A percentile compares a stretch with the other conserved stretches of the same genome.
These are phyloP conservation scores for Neostapfia colusana DNA, from an alignment of 176 grass and related monocot species.

Conservation along the genomic window DNA sequence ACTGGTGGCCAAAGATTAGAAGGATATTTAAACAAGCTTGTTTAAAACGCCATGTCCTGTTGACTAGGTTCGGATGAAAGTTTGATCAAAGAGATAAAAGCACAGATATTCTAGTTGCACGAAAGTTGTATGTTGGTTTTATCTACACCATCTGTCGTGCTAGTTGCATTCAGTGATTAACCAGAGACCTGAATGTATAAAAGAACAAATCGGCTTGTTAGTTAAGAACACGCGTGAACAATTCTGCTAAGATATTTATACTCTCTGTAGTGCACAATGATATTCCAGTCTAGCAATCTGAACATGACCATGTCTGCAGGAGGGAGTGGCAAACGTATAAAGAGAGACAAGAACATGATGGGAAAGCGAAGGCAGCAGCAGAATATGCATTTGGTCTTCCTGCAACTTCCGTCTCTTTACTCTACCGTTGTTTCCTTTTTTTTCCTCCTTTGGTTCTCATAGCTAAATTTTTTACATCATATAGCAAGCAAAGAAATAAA, in stretches of 20 bases:
- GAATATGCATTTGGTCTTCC: background rate
- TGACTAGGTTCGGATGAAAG: background rate
- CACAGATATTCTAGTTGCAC: background rate
- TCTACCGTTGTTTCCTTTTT: background rate
- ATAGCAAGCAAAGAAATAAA: background rate
- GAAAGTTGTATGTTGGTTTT: background rate
- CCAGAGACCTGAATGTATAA: background rate
- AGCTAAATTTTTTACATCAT: background rate
- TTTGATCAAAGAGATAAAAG: background rate
- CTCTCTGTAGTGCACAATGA: background rate
- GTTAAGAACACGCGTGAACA: background rate
- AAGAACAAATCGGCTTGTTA: background rate
- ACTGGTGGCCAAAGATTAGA: background rate
- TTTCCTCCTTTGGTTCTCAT: background rate
- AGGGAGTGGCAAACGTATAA: background rate
- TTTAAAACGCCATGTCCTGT: background rate
- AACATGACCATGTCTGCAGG: background rate
- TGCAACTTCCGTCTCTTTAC: background rate
- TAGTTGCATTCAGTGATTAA: background rate
- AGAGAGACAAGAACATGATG: background rate
- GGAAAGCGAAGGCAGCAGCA: background rate
- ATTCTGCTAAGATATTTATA: background rate
- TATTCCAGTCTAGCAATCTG: background rate
- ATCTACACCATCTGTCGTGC: background rate
- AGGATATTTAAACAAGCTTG: background rate